These are phyloP conservation scores for Wickerhamomyces silvicola DNA, from an alignment of 805 yeast genomes.

Conservation along the genomic window DNA sequence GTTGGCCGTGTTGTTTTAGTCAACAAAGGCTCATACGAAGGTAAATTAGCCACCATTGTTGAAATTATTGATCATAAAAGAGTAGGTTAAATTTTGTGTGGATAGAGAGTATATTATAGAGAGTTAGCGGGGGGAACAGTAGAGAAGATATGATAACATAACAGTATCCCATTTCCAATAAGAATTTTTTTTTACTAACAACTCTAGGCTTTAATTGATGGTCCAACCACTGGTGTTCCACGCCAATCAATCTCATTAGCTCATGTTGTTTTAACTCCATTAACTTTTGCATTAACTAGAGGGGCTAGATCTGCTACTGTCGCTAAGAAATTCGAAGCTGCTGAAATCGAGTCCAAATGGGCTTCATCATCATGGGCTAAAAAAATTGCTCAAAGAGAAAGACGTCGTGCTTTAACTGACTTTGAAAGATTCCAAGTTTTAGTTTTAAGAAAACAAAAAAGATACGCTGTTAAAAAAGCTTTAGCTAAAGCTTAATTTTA, in stretches of 20 bases:
- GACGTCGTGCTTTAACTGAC: slow-evolving; percentile 89
- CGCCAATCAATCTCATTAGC: slow-evolving; percentile 89
- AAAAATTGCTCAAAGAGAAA: slow-evolving; percentile 93
- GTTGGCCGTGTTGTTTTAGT: slow-evolving; percentile 97
- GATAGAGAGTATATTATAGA: too few species aligned
- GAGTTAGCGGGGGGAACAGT: not conserved
- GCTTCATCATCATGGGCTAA: slow-evolving; percentile 93
- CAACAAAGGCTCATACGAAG: slow-evolving; percentile 64
- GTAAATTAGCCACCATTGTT: slow-evolving; percentile 93
- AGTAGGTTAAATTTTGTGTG: too few species aligned
- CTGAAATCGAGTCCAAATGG: slow-evolving; percentile 88
- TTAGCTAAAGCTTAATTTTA: slow-evolving; percentile 79
- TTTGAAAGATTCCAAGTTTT: slow-evolving; percentile 99
- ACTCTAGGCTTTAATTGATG: slow-evolving; percentile 80
- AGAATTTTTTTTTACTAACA: slow-evolving; percentile 6
- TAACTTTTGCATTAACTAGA: slow-evolving; percentile 87
- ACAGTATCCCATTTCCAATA: too few species aligned
- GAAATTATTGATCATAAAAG: slow-evolving; percentile 99
- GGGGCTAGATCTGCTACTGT: slow-evolving; percentile 86
- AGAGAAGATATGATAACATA: not conserved
- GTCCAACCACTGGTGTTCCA: slow-evolving; percentile 82
- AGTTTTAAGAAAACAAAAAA: slow-evolving; percentile 96
- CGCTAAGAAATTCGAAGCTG: slow-evolving; percentile 88
- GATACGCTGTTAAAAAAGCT: slow-evolving; percentile 91
- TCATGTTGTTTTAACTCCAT: slow-evolving; percentile 88